A percentile compares a stretch with the other conserved stretches of the same genome.
phyloP scores from a whole-genome alignment of 2,329 filamentous ascomycete genomes.

The Penicillium nordicum region DNA sequence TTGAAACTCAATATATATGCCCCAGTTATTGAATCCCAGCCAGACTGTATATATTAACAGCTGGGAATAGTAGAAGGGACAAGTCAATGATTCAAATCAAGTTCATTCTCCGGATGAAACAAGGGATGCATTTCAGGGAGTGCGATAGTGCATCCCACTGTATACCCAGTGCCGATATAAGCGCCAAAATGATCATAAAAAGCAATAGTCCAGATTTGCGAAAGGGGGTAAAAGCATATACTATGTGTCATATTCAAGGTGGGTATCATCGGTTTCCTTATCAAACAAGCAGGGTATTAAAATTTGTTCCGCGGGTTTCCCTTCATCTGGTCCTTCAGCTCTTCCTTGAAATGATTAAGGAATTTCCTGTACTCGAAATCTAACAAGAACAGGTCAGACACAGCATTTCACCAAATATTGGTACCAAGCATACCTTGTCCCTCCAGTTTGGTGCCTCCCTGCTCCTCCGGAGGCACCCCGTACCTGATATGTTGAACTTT shows the following conservation, averaged over 20 bases:
- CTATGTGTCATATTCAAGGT: conserved; percentile 1
- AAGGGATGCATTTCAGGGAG: conserved; percentile 22
- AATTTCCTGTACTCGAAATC: conserved; percentile 33
- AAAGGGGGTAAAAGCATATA: background rate
- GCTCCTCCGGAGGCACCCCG: conserved; percentile 43
- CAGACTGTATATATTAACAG: background rate
- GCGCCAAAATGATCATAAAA: background rate
- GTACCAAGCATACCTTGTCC: conserved; percentile 27
- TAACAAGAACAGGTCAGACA: conserved; percentile 10
- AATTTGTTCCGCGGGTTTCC: conserved; percentile 34
- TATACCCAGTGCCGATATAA: conserved; percentile 17
- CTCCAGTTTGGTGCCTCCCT: conserved; percentile 43
- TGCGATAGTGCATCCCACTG: conserved; percentile 21
- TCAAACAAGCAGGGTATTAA: conserved; percentile 18
- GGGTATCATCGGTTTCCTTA: conserved; percentile 9
- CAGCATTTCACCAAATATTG: background rate
- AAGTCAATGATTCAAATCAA: background rate
- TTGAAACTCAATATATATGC: background rate
- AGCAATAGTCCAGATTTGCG: background rate
- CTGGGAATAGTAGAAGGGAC: conserved; percentile 12
- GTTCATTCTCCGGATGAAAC: conserved; percentile 27
- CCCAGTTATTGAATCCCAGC: conserved; percentile 4
- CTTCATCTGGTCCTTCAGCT: conserved; percentile 42
- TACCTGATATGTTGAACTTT: conserved; percentile 41
- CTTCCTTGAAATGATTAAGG: conserved; percentile 41